Conservation (phyloP, 2,329 filamentous ascomycete genomes). For the Alternaria viburni region DNA sequence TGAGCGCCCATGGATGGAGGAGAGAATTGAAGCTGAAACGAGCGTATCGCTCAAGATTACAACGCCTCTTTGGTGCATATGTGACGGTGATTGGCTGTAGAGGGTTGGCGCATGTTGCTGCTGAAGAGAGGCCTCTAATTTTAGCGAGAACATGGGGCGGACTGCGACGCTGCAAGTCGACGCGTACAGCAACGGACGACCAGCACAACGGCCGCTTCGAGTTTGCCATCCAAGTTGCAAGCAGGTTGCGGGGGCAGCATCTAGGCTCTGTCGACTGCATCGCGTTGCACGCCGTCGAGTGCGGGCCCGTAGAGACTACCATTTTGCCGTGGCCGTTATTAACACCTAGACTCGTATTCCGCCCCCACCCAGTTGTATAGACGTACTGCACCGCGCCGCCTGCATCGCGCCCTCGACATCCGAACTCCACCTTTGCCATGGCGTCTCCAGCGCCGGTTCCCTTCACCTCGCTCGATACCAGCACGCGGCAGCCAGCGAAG, state of each 20-base stretch:
- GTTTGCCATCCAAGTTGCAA: conserved; percentile 18
- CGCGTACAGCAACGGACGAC: conserved; percentile 15
- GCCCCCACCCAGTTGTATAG: conserved; percentile 40
- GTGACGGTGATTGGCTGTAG: conserved; percentile 23
- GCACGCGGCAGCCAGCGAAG: conserved; percentile 33
- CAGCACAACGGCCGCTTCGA: conserved; percentile 16
- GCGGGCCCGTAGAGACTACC: conserved; percentile 34
- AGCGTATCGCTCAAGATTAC: conserved; percentile 32
- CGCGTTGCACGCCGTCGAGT: conserved; percentile 32
- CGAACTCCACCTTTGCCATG: conserved; percentile 38
- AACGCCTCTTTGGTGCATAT: conserved; percentile 20
- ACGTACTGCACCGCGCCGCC: conserved; percentile 36
- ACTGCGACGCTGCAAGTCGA: conserved; percentile 20
- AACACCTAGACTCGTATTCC: conserved; percentile 38
- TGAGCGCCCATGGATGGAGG: conserved; percentile 19
- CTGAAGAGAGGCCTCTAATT: conserved; percentile 21
- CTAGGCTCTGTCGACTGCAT: conserved; percentile 25
- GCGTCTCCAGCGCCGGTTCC: conserved; percentile 43
- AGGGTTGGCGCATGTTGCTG: not conserved
- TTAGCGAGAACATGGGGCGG: conserved; percentile 21
- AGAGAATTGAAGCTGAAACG: conserved; percentile 31
- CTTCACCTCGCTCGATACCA: conserved; percentile 54
- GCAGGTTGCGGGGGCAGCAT: conserved; percentile 17
- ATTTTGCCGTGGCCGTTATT: conserved; percentile 42
- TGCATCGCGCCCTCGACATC: conserved; percentile 33